A percentile compares a stretch with the other conserved stretches of the same genome.
Evolutionary conservation across 2,329 filamentous ascomycete species (phyloP).

Genomic region (Ambrosiella cleistominuta): DNA sequence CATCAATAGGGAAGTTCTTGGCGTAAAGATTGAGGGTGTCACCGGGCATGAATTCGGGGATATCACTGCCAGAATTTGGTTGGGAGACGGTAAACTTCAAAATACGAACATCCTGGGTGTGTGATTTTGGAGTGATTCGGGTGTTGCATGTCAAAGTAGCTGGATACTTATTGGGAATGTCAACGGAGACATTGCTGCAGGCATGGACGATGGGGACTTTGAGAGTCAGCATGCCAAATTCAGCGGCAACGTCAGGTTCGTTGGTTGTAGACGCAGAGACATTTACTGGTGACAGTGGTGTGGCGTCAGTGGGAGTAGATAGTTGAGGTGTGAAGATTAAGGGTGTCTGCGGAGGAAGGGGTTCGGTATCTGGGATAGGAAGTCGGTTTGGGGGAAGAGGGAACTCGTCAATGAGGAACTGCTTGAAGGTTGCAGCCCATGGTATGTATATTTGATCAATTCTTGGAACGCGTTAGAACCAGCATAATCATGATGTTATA

Average conservation of each 20-base stretch:
- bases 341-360: constrained; percentile 53
- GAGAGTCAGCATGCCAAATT: constrained; percentile 9
- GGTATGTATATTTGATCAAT: constrained; percentile 67
- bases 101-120: constrained; percentile 90
- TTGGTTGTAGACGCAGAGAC: constrained; percentile 18
- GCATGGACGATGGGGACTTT: background rate
- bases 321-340: constrained; percentile 2
- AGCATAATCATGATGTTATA: background rate
- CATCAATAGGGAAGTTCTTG: constrained; percentile 70
- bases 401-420: constrained; percentile 46
- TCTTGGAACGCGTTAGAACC: constrained; percentile 25
- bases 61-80: constrained; percentile 12
- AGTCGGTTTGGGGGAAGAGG: constrained; percentile 49
- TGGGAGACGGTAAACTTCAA: constrained; percentile 39
- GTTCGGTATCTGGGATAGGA: constrained; percentile 56
- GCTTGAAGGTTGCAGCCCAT: constrained; percentile 54
- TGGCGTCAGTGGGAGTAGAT: background rate
- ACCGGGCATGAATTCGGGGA: constrained; percentile 42
- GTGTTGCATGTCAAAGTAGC: constrained; percentile 45
- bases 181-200: constrained; percentile 6
- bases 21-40: constrained; percentile 70
- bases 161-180: constrained; percentile 13
- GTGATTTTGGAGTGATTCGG: constrained; percentile 54
- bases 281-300: background rate
- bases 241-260: constrained; percentile 13